A percentile compares a stretch with the other conserved stretches of the same genome.
These are phyloP conservation scores for Begonia masoniana DNA, from an alignment of 306 rosid genomes.

Conservation along the genomic window DNA sequence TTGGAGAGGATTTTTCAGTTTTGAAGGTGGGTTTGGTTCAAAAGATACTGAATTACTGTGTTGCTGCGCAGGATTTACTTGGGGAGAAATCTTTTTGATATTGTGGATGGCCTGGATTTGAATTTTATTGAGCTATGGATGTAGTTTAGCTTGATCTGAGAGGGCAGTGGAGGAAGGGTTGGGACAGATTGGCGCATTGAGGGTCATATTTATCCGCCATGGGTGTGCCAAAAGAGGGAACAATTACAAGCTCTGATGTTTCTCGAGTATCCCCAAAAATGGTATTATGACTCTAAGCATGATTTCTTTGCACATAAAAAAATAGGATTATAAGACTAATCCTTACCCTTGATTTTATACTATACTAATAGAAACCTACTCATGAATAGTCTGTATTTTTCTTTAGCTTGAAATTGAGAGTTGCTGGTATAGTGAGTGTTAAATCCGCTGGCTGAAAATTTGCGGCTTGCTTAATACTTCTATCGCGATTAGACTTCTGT, in stretches of 20 bases:
- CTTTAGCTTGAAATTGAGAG: no score
- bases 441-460: not conserved
- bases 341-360: not conserved
- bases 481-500: no score
- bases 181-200: conserved; percentile 9
- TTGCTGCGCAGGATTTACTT: not conserved
- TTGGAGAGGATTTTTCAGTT: no score
- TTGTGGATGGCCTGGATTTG: conserved; percentile 17
- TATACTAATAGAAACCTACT: no score
- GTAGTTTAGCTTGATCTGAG: conserved; percentile 1
- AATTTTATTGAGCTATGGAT: conserved; percentile 18
- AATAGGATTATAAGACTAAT: not conserved
- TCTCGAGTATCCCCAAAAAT: conserved; percentile 25
- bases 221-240: conserved; percentile 55
- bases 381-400: no score
- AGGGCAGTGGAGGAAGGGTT: conserved; percentile 6
- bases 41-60: not conserved
- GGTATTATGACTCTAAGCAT: conserved; percentile 21
- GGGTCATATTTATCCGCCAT: conserved; percentile 15
- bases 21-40: no score
- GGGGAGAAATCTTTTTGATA: not conserved
- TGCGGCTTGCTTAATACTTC: not conserved
- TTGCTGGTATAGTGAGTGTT: no score
- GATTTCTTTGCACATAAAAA: not conserved
- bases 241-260: conserved; percentile 25